Evolutionary conservation across 345 rosid genomes (phyloP), one percentile per base, ranked within the genome.

Genomic region (Leavenworthia alabamica): DNA sequence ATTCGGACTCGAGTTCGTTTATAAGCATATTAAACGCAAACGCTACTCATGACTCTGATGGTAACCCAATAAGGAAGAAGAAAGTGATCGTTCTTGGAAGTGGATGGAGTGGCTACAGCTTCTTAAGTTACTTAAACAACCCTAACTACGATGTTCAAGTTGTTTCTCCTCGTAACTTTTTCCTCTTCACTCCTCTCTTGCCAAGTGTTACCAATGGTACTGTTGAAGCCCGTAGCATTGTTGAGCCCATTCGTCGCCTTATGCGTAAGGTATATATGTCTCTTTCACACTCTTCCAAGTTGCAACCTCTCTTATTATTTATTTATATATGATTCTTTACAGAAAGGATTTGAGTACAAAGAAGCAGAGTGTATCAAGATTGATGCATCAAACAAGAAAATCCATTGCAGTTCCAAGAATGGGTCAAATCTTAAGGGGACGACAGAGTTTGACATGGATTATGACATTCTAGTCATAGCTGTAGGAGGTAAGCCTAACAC

Each of bases 201-300:
- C 97, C 95, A 0, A 90, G 88, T 56, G 90, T 86, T 14, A 85
- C 93, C 16, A 81, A 75, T 77, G 95, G 97, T 19, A 85, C 95
- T 0, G 89, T 86, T 0, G 95, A 90, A 67, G 88, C 95, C 15
- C 92, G 97, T 12, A 90, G 97, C 81, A 70, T 90, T 13, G 92
- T 90, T 0, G 92, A 90, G 64, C 95, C 97, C 0, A 74, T 86
- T 61, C 86, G 76, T 24, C 80, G 72, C 26, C 85, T 90, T 29
- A 51, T 82, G 27, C 75, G 65, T 59, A 84, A 83, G 84, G 93
- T 85, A 54, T 3, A 5, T 3, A 5, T 15, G 14, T 7, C 12
- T 9, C 7, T 13, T 31, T n/a, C 10, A 12, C 10, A 6, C 10
- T 14, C 11, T 27, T n/a, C n/a, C n/a, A n/a, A n/a, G n/a, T n/a